Percentiles rank a stretch among this genome's conserved stretches.
Evolutionary conservation across 148 eudicot species (phyloP).

Genomic region (Heliosperma pusillum): DNA sequence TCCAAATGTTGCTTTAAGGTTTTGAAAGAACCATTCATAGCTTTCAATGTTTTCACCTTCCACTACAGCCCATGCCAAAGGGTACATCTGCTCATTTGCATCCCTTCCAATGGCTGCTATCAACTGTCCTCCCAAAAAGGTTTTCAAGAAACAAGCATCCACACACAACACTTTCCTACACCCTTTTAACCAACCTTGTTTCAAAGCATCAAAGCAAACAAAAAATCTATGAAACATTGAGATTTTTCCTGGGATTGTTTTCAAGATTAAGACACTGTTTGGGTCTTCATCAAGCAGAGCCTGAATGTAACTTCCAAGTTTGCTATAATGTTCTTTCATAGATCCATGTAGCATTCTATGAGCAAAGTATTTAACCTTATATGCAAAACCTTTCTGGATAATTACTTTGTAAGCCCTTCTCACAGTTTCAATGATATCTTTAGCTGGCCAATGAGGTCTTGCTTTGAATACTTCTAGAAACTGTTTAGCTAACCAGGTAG

Average conservation of each 20-base stretch:
- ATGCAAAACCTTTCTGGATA: neutral
- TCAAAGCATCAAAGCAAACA: neutral
- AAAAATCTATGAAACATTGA: slow-evolving; percentile 3
- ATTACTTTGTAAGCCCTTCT: neutral
- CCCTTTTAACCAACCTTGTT: neutral
- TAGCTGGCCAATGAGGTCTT: too few relatives aligned
- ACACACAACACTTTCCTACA: slow-evolving; percentile 9
- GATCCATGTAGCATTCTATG: neutral
- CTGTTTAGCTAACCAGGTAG: neutral
- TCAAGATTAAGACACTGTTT: neutral
- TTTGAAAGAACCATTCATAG: too few relatives aligned
- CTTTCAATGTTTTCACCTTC: too few relatives aligned
- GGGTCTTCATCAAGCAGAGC: neutral
- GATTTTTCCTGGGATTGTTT: neutral
- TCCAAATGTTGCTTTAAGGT: too few relatives aligned
- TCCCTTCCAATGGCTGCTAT: too few relatives aligned
- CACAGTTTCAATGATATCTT: too few relatives aligned
- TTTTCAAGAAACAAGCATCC: too few relatives aligned
- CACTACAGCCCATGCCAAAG: too few relatives aligned
- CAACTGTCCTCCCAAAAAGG: too few relatives aligned
- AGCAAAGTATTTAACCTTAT: neutral
- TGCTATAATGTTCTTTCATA: neutral
- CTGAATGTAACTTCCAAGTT: neutral
- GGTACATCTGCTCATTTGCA: too few relatives aligned
- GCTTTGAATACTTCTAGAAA: neutral